Evolutionary conservation across 495 filamentous ascomycete species (phyloP).

Genomic region (Cercophora newfieldiana): DNA sequence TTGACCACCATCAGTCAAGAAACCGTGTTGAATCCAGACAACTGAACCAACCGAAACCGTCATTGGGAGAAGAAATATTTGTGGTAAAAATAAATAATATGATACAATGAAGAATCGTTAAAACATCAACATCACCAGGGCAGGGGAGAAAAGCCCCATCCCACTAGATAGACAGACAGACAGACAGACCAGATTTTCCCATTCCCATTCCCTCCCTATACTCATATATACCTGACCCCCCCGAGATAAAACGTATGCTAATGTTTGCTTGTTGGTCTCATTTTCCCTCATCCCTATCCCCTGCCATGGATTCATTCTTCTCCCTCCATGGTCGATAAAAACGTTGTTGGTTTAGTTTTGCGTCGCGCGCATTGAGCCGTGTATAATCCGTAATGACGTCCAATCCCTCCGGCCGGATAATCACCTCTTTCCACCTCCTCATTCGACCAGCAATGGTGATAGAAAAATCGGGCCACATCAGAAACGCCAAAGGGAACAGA

Average conservation of each 20-base stretch:
- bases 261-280: not conserved
- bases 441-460: not conserved
- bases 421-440: not conserved
- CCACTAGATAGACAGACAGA: not conserved
- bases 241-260: not conserved
- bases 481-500: not conserved
- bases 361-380: not conserved
- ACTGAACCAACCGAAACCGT: not conserved
- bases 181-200: too few relatives aligned
- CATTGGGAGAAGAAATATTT: not conserved
- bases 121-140: not conserved
- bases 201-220: not conserved
- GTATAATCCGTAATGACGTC: not conserved
- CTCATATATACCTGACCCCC: not conserved
- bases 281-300: not conserved
- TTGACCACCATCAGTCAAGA: too few relatives aligned
- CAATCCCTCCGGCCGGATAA: not conserved
- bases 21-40: too few relatives aligned
- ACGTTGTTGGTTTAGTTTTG: not conserved
- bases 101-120: not conserved
- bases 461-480: not conserved
- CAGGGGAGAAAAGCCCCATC: not conserved
- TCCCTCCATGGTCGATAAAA: not conserved
- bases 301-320: not conserved
- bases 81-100: not conserved